phyloP scores from a whole-genome alignment of 768 basidiomycete species.

The Mycena albidolilacea region DNA sequence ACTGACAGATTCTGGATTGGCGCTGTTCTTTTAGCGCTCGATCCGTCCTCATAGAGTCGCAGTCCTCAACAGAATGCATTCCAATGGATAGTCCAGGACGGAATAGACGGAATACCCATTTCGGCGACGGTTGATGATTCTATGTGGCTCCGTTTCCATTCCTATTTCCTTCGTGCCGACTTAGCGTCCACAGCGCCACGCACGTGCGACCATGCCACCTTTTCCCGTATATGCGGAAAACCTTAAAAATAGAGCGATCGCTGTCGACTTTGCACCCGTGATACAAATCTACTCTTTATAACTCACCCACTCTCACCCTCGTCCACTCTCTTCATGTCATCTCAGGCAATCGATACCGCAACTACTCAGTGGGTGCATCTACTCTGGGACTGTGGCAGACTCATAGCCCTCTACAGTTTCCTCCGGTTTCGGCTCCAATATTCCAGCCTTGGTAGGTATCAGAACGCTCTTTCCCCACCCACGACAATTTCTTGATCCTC shows the following conservation, averaged over 20 bases:
- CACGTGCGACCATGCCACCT: neutral
- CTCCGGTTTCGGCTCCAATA: slow-evolving; percentile 19
- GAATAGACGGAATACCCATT: neutral
- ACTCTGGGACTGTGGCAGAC: slow-evolving; percentile 1
- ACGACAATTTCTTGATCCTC: neutral
- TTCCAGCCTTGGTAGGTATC: slow-evolving; percentile 10
- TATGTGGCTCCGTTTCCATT: slow-evolving; percentile 10
- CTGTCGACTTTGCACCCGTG: slow-evolving; percentile 3
- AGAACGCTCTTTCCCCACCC: neutral
- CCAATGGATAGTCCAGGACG: neutral
- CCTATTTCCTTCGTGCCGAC: neutral
- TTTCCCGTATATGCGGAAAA: neutral
- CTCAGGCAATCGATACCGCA: slow-evolving; percentile 13
- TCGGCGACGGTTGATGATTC: slow-evolving; percentile 1
- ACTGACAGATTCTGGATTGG: slow-evolving; percentile 1
- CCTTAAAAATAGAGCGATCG: neutral
- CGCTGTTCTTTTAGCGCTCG: neutral
- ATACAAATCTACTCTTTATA: slow-evolving; percentile 8
- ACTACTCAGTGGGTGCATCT: slow-evolving; percentile 6
- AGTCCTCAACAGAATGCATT: neutral
- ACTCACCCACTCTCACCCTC: neutral
- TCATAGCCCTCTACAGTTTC: slow-evolving; percentile 1
- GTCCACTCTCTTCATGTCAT: slow-evolving; percentile 11
- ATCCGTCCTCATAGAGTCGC: neutral
- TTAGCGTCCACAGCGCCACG: neutral